These are phyloP conservation scores for Lasiodiplodia sp. DNA, from an alignment of 2,329 filamentous ascomycete species.

Conservation along the genomic window DNA sequence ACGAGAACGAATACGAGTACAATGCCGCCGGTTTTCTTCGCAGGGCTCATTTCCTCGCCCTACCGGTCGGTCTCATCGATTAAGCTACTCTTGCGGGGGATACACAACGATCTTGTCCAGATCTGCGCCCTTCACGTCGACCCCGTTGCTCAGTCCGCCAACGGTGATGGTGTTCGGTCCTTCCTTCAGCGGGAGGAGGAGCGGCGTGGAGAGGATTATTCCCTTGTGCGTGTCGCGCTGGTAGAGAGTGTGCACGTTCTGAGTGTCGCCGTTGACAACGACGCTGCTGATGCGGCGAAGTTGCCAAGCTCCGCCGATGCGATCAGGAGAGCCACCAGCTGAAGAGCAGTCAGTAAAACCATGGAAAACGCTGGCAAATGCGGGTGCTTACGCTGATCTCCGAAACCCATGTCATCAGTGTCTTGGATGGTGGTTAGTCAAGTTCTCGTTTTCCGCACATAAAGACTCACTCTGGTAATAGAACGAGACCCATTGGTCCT, in stretches of 20 bases:
- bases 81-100: constrained; percentile 54
- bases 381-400: constrained; percentile 48
- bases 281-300: constrained; percentile 67
- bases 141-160: constrained; percentile 64
- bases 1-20: not conserved
- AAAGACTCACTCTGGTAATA: constrained; percentile 57
- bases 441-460: not conserved
- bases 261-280: constrained; percentile 61
- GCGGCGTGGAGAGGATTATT: constrained; percentile 64
- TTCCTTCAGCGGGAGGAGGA: constrained; percentile 61
- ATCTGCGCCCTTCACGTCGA: constrained; percentile 65
- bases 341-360: not conserved
- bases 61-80: not conserved
- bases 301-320: constrained; percentile 67
- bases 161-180: constrained; percentile 66
- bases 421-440: constrained; percentile 36
- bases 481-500: constrained; percentile 65
- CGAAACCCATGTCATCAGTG: constrained; percentile 68
- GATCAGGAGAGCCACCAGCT: constrained; percentile 63
- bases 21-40: not conserved
- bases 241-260: constrained; percentile 59
- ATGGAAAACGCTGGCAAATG: not conserved
- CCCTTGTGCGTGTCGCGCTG: constrained; percentile 67
- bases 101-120: constrained; percentile 68
- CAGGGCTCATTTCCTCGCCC: not conserved